phyloP scores from a whole-genome alignment of 148 eudicot genomes.

The Tetragonia tetragonoides region DNA sequence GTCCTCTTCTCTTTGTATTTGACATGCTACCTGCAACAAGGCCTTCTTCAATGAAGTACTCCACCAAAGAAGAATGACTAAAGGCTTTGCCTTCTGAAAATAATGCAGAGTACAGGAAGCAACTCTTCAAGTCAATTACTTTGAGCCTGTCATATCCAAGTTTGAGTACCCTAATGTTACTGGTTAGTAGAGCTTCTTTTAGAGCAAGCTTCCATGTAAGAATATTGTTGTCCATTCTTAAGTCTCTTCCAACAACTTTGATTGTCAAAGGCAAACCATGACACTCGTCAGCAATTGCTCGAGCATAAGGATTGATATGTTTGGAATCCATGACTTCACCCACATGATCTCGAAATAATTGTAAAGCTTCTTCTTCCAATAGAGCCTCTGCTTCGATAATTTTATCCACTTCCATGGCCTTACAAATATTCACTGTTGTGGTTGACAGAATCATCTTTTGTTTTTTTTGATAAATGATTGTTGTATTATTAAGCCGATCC shows the following conservation, averaged over 20 bases:
- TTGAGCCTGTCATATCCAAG: slow-evolving; percentile 15
- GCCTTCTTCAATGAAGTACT: slow-evolving; percentile 18
- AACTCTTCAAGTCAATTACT: slow-evolving; percentile 14
- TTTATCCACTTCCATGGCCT: slow-evolving; percentile 18
- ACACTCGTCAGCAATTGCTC: slow-evolving; percentile 19
- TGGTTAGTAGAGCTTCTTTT: slow-evolving; percentile 3
- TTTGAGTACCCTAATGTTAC: neutral
- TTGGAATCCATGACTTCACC: slow-evolving; percentile 18
- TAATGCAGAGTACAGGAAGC: slow-evolving; percentile 19
- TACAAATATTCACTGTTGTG: neutral
- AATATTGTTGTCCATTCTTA: slow-evolving; percentile 12
- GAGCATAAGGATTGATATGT: slow-evolving; percentile 16
- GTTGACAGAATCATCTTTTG: slow-evolving; percentile 16
- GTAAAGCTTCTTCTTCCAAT: slow-evolving; percentile 9
- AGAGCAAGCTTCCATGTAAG: slow-evolving; percentile 13
- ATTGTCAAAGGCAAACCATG: slow-evolving; percentile 24
- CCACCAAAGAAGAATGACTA: slow-evolving; percentile 9
- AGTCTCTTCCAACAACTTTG: slow-evolving; percentile 18
- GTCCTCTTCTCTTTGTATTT: slow-evolving; percentile 12
- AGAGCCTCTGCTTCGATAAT: slow-evolving; percentile 4
- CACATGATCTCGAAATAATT: slow-evolving; percentile 13
- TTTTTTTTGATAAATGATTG: neutral
- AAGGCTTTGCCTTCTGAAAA: slow-evolving; percentile 6
- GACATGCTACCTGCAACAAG: slow-evolving; percentile 3
- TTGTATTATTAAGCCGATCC: no score